Base-by-base conservation (phyloP, 257 asterid species). In the Rehmannia glutinosa region DNA sequence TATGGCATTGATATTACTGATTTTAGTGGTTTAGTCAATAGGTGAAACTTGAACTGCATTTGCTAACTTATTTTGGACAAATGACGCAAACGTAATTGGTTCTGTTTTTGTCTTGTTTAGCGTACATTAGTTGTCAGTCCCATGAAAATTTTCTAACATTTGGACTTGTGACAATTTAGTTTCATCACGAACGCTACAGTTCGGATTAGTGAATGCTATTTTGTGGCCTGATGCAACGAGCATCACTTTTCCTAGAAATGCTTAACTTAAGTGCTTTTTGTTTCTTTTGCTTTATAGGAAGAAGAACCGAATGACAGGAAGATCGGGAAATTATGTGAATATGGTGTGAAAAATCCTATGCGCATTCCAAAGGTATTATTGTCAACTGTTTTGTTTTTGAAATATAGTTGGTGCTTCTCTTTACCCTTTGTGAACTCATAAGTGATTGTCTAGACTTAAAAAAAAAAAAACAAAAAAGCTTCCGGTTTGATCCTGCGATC, bases 281-380 rank as follows among this genome's bases (percentile, higher is more conserved):
- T 60, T 57, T 41, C 41, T 33, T 71, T 69, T 71, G 55, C 45
- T 65, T 72, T 78, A 36, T 74, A 93, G 97, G 97, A 84, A 19
- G 98, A 88, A 83, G 96, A 89, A 76, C 89, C 90, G 32, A 93
- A 88, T 81, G 96, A 93, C 57, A 80, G 97, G 80, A 90, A 83
- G 84, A 94, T 94, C 56, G 95, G 90, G 41, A 94, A 94, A 83
- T 77, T 94, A 72, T 91, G 99, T 61, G 99, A 94, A 68, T 94
- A 94, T 75, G 97, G 95, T 64, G 82, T 86, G 0, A 94, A 91
- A 77, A 94, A 94, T 80, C 99, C 99, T 50, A 60, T 88, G 84
- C 96, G 99, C 64, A 94, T 94, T 71, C 99, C 99, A 13, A 94
- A 91, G 96, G 99, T 93, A 83, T 46, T 55, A 1, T 3, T 55